Conservation (phyloP, 768 basidiomycete species). For the Tulasnella sp. region DNA sequence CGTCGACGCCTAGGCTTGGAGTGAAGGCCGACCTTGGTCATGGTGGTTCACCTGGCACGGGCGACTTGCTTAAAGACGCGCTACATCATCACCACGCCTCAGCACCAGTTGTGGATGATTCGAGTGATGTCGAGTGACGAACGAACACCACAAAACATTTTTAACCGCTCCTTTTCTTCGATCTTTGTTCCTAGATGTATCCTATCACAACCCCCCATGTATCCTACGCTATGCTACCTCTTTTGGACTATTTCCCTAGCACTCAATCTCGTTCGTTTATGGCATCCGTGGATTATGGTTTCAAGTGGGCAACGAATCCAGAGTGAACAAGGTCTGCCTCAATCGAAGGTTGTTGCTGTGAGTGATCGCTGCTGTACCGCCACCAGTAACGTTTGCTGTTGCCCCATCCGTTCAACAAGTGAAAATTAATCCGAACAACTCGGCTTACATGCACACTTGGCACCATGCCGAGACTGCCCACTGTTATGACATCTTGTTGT, state of each 20-base stretch:
- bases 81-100: background rate
- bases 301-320: conserved; percentile 36
- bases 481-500: too few relatives aligned
- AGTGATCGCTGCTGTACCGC: background rate
- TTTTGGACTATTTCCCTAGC: background rate
- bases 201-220: background rate
- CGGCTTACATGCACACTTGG: too few relatives aligned
- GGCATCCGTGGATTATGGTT: background rate
- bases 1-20: background rate
- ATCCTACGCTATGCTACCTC: background rate
- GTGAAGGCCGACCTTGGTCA: background rate
- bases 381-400: too few relatives aligned
- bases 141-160: background rate
- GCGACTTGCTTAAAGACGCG: background rate
- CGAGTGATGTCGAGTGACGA: background rate
- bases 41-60: background rate
- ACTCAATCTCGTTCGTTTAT: background rate
- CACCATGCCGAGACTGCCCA: too few relatives aligned
- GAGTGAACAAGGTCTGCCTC: conserved; percentile 77
- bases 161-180: background rate
- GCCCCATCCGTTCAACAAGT: too few relatives aligned
- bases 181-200: background rate
- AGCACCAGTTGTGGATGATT: background rate
- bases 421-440: too few relatives aligned
- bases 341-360: conserved; percentile 20